Evolutionary conservation across 1,284 basidiomycete species (phyloP).

Genomic region (Sporisorium iseilematis-ciliati): DNA sequence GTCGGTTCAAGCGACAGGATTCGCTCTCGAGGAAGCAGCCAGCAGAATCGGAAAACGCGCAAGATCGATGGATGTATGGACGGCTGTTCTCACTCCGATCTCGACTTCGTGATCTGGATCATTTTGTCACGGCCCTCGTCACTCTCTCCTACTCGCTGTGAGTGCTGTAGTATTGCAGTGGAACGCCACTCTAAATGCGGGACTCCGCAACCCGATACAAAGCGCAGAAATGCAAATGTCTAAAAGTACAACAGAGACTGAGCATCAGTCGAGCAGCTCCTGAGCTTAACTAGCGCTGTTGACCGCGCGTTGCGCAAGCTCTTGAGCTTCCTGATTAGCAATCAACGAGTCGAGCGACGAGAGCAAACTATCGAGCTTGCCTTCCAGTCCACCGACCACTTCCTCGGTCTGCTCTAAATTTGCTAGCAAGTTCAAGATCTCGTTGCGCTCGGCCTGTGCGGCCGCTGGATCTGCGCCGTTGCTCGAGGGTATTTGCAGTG

Average conservation of each 20-base stretch:
- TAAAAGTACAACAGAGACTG: conserved; percentile 2
- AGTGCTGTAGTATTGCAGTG: not conserved
- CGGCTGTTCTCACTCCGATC: conserved; percentile 23
- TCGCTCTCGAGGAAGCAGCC: conserved; percentile 23
- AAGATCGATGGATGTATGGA: conserved; percentile 42
- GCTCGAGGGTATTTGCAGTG: conserved; percentile 41
- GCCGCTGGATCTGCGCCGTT: conserved; percentile 25
- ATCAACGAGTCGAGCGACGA: conserved; percentile 43
- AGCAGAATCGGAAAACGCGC: conserved; percentile 4
- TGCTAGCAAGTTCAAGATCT: conserved; percentile 43
- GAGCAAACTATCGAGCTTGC: conserved; percentile 41
- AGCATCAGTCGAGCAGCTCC: not conserved
- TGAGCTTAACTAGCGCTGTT: conserved; percentile 13
- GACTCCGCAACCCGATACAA: too few species aligned
- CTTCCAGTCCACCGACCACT: conserved; percentile 44
- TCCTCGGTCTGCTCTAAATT: conserved; percentile 52
- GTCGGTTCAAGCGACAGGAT: conserved; percentile 22
- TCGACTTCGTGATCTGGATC: not conserved
- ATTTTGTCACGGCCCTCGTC: not conserved
- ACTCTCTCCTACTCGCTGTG: not conserved
- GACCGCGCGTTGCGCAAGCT: conserved; percentile 31
- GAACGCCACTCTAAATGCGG: not conserved
- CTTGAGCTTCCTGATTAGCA: conserved; percentile 44
- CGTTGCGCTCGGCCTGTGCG: conserved; percentile 34
- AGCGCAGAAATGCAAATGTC: not conserved